These are phyloP conservation scores for Ligustrum vulgare DNA, from an alignment of 257 asterid genomes.

Conservation along the genomic window DNA sequence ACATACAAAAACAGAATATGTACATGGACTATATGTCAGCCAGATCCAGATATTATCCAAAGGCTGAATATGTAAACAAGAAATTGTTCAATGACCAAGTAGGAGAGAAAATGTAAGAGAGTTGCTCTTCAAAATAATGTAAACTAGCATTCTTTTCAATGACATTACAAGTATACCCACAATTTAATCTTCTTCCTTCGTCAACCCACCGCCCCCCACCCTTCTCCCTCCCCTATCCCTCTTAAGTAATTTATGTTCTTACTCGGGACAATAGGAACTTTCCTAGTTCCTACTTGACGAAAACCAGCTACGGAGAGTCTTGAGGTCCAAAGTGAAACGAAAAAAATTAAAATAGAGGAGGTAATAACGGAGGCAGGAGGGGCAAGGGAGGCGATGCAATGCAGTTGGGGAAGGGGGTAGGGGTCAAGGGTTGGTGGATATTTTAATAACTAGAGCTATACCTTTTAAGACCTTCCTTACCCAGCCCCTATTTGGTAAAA, in stretches of 20 bases:
- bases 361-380: neutral
- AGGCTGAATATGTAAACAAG: neutral
- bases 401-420: neutral
- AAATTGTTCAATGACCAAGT: no score
- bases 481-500: no score
- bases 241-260: neutral
- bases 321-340: neutral
- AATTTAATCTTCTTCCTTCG: neutral
- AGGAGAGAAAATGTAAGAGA: neutral
- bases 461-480: neutral
- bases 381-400: neutral
- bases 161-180: neutral
- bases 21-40: neutral
- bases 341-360: neutral
- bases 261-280: neutral
- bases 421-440: neutral
- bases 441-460: neutral
- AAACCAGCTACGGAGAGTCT: neutral
- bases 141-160: neutral
- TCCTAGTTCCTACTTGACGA: neutral
- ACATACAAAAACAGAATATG: neutral
- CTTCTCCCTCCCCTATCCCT: neutral
- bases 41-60: neutral
- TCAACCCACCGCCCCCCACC: neutral
- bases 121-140: neutral